Base-by-base conservation (phyloP, 768 basidiomycete species). In the Lactifluus hygrophoroides region DNA sequence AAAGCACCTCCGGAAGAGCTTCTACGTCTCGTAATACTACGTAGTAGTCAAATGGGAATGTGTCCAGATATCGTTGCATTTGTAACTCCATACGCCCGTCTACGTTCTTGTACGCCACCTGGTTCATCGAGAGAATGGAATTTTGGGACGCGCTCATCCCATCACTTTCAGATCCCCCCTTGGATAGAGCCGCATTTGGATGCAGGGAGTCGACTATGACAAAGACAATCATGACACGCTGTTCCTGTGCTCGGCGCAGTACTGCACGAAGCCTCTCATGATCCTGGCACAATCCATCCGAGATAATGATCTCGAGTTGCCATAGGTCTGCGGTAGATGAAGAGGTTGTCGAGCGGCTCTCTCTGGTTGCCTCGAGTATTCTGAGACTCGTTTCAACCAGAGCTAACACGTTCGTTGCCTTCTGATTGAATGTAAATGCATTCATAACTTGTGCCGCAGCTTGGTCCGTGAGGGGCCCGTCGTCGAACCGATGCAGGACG, bases 271-370 rank as follows among this genome's bases (percentile, higher is more conserved):
- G 77, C 64, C 80, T 77, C 42, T 94, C 89, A 70, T 97, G 94
- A 68, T 96, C 90, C 69, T 98, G 93, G 69, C 94, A 98, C 64
- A 97, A 88, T n/a, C 96, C 96, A 66, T 99, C 96, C 16, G 94
- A 97, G 60, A 99, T 92, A 77, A 99, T 96, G 73, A 98, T 90
- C 70, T 97, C 83, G 54, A 99, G 79, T 69, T 99, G 96, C 96
- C 96, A 98, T 23, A 99, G 76, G 62, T 98, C 94, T 17, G 82
- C 80, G 6, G 86, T 80, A 4, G 84, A 79, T 3, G 82, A 76
- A 17, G 85, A 86, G 43, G 76, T 76, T 70, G 77, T 76, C 43
- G 77, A 69, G 44, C 82, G 80, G 23, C 78, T 76, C 65, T 90
- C 85, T 59, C 94, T 73, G 19, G 93, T 90, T n/a, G 76, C 77